Percentiles rank a stretch among this genome's conserved stretches.
These are phyloP conservation scores for Allium cepa DNA, from an alignment of 106 monocot genomes.

Conservation along the genomic window DNA sequence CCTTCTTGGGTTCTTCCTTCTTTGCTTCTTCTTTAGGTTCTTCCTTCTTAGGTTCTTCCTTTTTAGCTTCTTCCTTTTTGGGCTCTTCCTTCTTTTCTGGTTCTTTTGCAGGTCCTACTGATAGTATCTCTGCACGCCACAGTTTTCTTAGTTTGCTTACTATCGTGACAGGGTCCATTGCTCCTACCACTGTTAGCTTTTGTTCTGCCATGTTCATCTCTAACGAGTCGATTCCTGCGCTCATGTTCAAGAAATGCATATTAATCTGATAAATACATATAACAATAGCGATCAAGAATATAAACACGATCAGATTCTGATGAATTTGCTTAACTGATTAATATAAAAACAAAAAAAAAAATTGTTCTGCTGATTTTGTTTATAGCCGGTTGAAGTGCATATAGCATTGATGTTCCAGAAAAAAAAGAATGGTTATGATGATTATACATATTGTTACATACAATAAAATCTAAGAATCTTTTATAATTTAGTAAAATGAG, in stretches of 20 bases:
- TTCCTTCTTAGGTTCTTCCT: conserved; percentile 21
- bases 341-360: no score
- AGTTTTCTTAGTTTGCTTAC: conserved; percentile 42
- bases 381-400: no score
- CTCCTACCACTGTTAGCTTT: conserved; percentile 50
- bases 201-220: conserved; percentile 49
- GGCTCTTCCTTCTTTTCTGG: conserved; percentile 47
- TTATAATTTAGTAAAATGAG: no score
- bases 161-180: conserved; percentile 37
- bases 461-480: no score
- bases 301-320: background rate
- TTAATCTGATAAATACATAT: no score
- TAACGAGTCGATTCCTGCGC: conserved; percentile 55
- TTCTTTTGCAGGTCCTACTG: conserved; percentile 46
- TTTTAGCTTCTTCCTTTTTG: conserved; percentile 29
- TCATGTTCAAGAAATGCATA: no score
- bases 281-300: no score
- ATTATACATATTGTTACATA: no score
- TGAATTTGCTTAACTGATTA: no score
- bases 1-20: background rate
- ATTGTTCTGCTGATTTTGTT: no score
- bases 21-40: conserved; percentile 11
- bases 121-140: conserved; percentile 22
- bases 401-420: no score
- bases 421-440: no score